Evolutionary conservation across 2,329 filamentous ascomycete genomes (phyloP), one percentile per base, ranked within the genome.

Genomic region (Talaromyces sp.): DNA sequence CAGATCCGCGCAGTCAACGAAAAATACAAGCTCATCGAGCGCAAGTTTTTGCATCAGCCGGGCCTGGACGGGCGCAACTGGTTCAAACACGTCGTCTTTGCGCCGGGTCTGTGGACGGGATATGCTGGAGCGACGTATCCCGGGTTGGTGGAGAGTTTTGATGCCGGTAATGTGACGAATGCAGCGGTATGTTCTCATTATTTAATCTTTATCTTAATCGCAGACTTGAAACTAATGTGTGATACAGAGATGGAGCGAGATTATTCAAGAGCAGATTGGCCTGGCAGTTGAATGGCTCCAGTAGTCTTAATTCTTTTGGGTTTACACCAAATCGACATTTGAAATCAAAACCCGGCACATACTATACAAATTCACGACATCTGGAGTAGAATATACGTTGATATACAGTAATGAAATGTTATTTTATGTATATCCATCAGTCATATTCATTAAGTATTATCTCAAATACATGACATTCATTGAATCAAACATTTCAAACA

Each of bases 71-170:
- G 86, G 1, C 81, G 93, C 62, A 79, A 80, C 26, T 97, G 92
- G 92, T 98, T 93, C 79, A 97, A 97, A 78, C 93, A 97, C 69
- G 89, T 96, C 2, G 89, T 97, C 1, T 97, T 96, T 75, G 93
- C 93, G 1, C 93, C 93, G 0, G 93, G 93, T 0, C 73, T 93
- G 54, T 96, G 92, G 91, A 96, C 91, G 0, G 93, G 93, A 0
- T 97, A 97, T 74, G 81, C 91, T 0, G 93, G 92, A 3, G 86
- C 83, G 4, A 86, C 85, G 9, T 88, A 84, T 66, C 86, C 86
- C 1, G 84, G 85, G 1, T 73, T 88, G n/a, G 82, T 86, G 5
- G 86, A 88, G 71, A 83, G 81, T 56, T 76, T 88, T 53, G 83
- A 86, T 29, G 80, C 77, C 51, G 71, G 73, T 1, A 77, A 84